Conservation (phyloP, 768 basidiomycete genomes). For the Austroboletus festivus region DNA sequence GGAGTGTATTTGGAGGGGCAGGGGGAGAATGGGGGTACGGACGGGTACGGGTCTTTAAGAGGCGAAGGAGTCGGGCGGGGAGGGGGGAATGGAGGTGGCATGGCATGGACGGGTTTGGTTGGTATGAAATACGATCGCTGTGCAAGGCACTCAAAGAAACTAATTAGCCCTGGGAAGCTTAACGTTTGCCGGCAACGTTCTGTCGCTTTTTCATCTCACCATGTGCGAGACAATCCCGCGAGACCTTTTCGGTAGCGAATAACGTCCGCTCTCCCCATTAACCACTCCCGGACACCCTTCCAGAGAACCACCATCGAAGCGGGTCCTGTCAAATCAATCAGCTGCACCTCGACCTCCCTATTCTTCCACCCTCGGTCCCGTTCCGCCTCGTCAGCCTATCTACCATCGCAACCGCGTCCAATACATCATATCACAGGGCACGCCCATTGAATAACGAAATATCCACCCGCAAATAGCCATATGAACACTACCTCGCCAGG, state of each 20-base stretch:
- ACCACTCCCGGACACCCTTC: neutral
- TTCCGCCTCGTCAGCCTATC: too few species aligned
- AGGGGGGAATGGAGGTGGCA: constrained; percentile 2
- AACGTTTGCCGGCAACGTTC: constrained; percentile 33
- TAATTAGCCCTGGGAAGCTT: constrained; percentile 35
- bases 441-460: constrained; percentile 20
- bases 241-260: constrained; percentile 38
- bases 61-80: constrained; percentile 6
- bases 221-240: constrained; percentile 29
- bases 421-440: constrained; percentile 5
- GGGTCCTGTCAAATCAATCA: constrained; percentile 6
- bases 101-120: neutral
- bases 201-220: constrained; percentile 28
- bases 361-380: constrained; percentile 11
- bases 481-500: constrained; percentile 13
- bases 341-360: too few species aligned
- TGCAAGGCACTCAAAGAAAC: constrained; percentile 31
- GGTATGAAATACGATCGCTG: constrained; percentile 35
- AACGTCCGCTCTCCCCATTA: constrained; percentile 17
- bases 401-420: constrained; percentile 24
- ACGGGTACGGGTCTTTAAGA: constrained; percentile 21
- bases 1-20: neutral
- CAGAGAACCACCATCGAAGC: constrained; percentile 22
- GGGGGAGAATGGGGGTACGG: neutral
- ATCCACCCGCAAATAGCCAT: constrained; percentile 22